Base-by-base conservation (phyloP, 2,329 filamentous ascomycete species). In the Aureobasidium musti region DNA sequence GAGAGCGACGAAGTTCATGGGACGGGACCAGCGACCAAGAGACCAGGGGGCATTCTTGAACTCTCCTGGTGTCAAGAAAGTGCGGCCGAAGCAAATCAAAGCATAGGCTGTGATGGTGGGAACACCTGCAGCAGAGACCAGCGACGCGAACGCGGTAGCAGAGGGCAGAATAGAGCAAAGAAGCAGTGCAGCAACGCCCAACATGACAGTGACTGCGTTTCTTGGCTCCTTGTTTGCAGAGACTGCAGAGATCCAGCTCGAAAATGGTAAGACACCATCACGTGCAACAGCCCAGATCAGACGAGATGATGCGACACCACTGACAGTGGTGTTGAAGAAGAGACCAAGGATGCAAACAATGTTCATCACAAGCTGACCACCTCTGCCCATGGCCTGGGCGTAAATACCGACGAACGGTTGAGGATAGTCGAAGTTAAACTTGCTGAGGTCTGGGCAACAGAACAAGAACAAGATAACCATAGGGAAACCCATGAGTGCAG, bases 211-310 rank as follows among this genome's bases (percentile, higher is more conserved):
- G 50, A 88, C 82, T 5, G 86, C 85, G 70, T 87, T 87, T 17
- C 82, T 81, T 0, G 86, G 86, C 68, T 87, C 85, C 61, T 85
- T 86, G 28, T 81, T 77, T 10, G 80, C 74, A 10, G 78, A 79
- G 2, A 88, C 84, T 21, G 78, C 74, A 4, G 84, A 82, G 50
- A 87, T 86, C 83, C 85, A 86, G 39, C 79, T 72, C 1, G 84
- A 86, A 74, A 82, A 86, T 0, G 86, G 85, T 2, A 87, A 77
- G 23, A 87, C 84, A 41, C 85, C 84, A 71, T 88, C 86, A 53
- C 85, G 81, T 33, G 86, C 86, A 4, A 88, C 85, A 49, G 85
- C 86, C 73, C 86, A 87, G 69, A 88, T 84, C 1, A 87, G 79
- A n/a, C 85, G 82, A 4, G 85, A 87, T 17, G 83, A 83, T 8